Conservation (phyloP, 192 early-diverging fungal genomes). For the Mortierella alpina region DNA sequence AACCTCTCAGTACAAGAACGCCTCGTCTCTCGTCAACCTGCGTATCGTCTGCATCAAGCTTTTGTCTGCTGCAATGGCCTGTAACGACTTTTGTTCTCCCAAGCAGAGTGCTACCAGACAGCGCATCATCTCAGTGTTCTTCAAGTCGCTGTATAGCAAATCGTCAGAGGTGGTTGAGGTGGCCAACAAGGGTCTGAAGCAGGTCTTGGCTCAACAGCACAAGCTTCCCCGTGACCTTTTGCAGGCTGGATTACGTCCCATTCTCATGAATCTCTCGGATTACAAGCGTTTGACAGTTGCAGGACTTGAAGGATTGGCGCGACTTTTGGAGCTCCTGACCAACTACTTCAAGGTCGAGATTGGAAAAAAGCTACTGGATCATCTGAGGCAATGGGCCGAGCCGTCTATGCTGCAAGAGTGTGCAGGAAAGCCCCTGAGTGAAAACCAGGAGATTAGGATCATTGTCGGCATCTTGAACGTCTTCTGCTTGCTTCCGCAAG, state of each 20-base stretch:
- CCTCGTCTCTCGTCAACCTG: conserved; percentile 84
- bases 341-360: conserved; percentile 99
- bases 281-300: conserved; percentile 93
- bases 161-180: conserved; percentile 94
- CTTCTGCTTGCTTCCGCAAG: conserved; percentile 90
- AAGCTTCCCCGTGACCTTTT: conserved; percentile 95
- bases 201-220: conserved; percentile 82
- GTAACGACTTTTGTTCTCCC: conserved; percentile 80
- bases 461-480: conserved; percentile 95
- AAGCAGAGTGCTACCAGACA: conserved; percentile 82
- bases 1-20: conserved; percentile 83
- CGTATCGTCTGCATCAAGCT: conserved; percentile 97
- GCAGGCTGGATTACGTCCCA: conserved; percentile 95
- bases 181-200: conserved; percentile 89
- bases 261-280: conserved; percentile 94
- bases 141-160: conserved; percentile 98
- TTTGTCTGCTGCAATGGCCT: conserved; percentile 93
- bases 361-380: conserved; percentile 97
- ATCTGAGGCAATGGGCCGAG: conserved; percentile 93
- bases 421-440: conserved; percentile 84
- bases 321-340: conserved; percentile 91
- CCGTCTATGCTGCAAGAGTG: conserved; percentile 84
- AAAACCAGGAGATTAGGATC: conserved; percentile 93
- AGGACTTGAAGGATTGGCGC: conserved; percentile 93
- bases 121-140: conserved; percentile 96